Base-by-base conservation (phyloP, 192 early-diverging fungal species). In the Umbelopsis sp. region DNA sequence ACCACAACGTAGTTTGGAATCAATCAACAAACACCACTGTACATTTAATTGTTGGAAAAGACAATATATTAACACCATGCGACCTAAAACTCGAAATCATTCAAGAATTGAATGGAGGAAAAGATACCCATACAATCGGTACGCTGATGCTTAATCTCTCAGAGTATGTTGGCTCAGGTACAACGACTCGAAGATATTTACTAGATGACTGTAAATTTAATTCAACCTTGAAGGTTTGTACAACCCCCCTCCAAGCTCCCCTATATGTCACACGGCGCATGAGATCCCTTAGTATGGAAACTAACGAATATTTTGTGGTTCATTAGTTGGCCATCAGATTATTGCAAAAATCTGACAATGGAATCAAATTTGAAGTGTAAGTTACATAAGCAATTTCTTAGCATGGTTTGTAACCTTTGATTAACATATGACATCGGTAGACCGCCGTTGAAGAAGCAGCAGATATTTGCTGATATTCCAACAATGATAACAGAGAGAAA, bases 181-280 rank as follows among this genome's bases (percentile, higher is more conserved):
- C 52, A 65, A 83, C 82, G 45, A 83, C 86, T 26, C 67, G 84
- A 49, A 81, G 87, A 20, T 90, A 89, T 56, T 80, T 89, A 45
- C 77, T 90, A 49, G 84, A 92, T 67, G 85, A 93, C 24, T 87
- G 84, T 77, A 92, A 91, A 82, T 82, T 92, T 70, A 93, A 93
- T 77, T 90, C 91, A n/a, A 91, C 87, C 0, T 71, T 93, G 12
- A 93, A 91, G 82, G 91, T 93, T 85, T 62, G 56, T 62, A n/a
- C 68, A n/a, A 66, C 51, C 52, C 41, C 10, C 47, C 16, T 31
- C 52, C 25, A 70, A 21, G n/a, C n/a, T 41, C 38, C 38, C 38
- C 38, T 41, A 34, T 70, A 17, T 29, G 51, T 67, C 20, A 44
- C 31, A 20, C 10, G 7, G 34, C 45, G n/a, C 10, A 11, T 65